A percentile compares a stretch with the other conserved stretches of the same genome.
These are phyloP conservation scores for Phytophthora europaea DNA, from an alignment of 352 stramenopile genomes.

Conservation along the genomic window DNA sequence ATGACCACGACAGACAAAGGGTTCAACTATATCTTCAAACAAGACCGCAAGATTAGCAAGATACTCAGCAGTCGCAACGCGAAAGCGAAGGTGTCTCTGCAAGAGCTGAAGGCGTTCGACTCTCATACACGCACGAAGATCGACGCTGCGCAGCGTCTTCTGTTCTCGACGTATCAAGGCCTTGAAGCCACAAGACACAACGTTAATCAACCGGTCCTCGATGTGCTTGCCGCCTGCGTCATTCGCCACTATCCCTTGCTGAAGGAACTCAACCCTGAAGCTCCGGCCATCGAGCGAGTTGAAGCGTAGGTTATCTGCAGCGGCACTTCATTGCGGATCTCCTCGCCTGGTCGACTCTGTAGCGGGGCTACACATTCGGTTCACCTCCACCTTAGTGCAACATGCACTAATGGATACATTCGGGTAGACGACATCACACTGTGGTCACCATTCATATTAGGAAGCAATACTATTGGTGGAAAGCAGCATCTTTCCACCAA, in stretches of 20 bases:
- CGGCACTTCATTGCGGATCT: too few relatives aligned
- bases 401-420: too few relatives aligned
- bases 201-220: background rate
- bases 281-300: too few relatives aligned
- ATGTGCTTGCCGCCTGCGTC: background rate
- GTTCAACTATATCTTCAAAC: background rate
- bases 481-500: too few relatives aligned
- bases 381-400: too few relatives aligned
- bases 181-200: background rate
- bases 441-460: too few relatives aligned
- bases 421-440: too few relatives aligned
- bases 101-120: background rate
- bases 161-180: background rate
- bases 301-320: too few relatives aligned
- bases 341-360: too few relatives aligned
- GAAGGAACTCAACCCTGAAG: too few relatives aligned
- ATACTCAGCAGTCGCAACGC: background rate
- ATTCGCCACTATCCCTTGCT: background rate
- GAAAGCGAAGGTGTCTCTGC: background rate
- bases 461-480: too few relatives aligned
- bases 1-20: background rate
- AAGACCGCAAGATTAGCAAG: background rate
- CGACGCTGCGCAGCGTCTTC: background rate
- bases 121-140: background rate
- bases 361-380: too few relatives aligned